Conservation (phyloP, 169 alveolate genomes). For the Babesia ovata region DNA sequence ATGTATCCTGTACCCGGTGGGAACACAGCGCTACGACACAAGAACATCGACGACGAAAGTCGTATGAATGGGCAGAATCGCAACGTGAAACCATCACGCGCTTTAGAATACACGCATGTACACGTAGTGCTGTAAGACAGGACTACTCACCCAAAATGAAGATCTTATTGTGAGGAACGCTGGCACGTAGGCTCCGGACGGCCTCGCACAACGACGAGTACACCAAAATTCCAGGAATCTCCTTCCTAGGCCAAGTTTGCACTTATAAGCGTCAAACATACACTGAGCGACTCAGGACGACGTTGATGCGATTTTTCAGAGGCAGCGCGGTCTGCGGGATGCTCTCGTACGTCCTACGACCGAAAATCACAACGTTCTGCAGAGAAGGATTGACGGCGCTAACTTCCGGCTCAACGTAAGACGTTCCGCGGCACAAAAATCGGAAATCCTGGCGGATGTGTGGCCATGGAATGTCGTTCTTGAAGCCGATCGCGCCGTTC, state of each 20-base stretch:
- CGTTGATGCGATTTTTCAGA: slow-evolving; percentile 85
- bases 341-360: slow-evolving; percentile 94
- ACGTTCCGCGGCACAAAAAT: slow-evolving; percentile 82
- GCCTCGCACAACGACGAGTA: slow-evolving; percentile 69
- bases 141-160: slow-evolving; percentile 70
- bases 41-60: too few relatives aligned
- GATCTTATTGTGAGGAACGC: slow-evolving; percentile 69
- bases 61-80: too few relatives aligned
- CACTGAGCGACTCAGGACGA: slow-evolving; percentile 82
- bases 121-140: neutral
- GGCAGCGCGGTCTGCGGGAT: slow-evolving; percentile 86
- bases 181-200: slow-evolving; percentile 39
- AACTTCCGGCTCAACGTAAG: slow-evolving; percentile 43
- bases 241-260: slow-evolving; percentile 22
- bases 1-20: neutral
- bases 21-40: too few relatives aligned
- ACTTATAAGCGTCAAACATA: slow-evolving; percentile 17
- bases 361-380: slow-evolving; percentile 92
- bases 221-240: slow-evolving; percentile 66
- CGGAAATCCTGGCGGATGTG: slow-evolving; percentile 82
- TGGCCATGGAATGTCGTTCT: slow-evolving; percentile 90
- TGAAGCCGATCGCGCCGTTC: slow-evolving; percentile 85
- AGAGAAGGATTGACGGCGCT: slow-evolving; percentile 22
- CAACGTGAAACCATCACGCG: neutral
- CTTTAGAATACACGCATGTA: neutral